Base-by-base conservation (phyloP, 495 filamentous ascomycete species). In the Aspergillus cristatus region DNA sequence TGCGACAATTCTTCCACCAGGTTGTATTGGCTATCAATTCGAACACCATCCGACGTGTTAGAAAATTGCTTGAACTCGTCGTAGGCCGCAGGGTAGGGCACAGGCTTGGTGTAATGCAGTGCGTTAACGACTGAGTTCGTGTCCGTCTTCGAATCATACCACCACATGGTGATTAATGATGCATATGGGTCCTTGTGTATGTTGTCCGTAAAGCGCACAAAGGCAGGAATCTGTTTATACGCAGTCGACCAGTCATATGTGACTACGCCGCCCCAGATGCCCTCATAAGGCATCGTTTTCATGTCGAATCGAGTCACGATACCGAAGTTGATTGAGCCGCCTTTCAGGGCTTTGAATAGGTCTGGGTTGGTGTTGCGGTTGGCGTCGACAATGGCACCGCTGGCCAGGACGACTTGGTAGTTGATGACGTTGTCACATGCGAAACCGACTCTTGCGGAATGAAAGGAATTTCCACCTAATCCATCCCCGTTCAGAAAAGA, bases 341-440 rank as follows among this genome's bases (percentile, higher is more conserved):
- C 76, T 30, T 75, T 74, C 2, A 79, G 60, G 3, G 75, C 74
- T 34, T 49, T 52, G 53, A 54, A 77, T 6, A 80, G 50, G 37
- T 78, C 73, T 0, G 58, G 6, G 32, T 71, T 57, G 0, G 45
- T 44, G 0, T 41, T 30, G 1, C 43, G 40, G 42, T 71, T 75
- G 33, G 65, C 72, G 29, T 72, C 65, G 31, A 70, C 47, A 18
- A 74, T 58, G 1, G 41, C 37, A 2, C 74, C 74, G 32, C 60
- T 57, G 0, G 64, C 70, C 4, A 79, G 57, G 5, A 78, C 71
- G n/a, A 75, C 61, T 42, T 75, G 62, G 41, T 48, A 72, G 30
- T 65, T 70, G 14, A 57, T 49, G 28, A 75, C 58, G 14, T 62
- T 63, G 34, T 72, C 68, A 30, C 62, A 71, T 24, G 55, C 69